These are phyloP conservation scores for Quercus berberidifolia DNA, from an alignment of 306 rosid species.

Conservation along the genomic window DNA sequence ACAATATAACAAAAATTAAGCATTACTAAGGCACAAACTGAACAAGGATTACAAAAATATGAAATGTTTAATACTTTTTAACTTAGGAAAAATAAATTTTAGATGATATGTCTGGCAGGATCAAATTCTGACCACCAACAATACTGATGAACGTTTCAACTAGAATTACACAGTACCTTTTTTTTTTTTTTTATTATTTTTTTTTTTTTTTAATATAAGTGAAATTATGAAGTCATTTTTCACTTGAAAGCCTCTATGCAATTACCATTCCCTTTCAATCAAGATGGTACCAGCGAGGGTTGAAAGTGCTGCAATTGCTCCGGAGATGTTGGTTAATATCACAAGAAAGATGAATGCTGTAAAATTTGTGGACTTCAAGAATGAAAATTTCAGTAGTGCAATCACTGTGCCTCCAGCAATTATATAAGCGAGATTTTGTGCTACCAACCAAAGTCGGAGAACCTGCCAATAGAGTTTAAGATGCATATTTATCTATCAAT, in stretches of 20 bases:
- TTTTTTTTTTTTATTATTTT: too few species aligned
- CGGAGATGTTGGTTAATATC: constrained; percentile 57
- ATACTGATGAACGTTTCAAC: background rate
- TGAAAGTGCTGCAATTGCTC: constrained; percentile 79
- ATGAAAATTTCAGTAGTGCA: constrained; percentile 44
- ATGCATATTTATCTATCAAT: background rate
- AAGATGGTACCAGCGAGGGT: constrained; percentile 86
- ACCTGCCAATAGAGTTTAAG: constrained; percentile 49
- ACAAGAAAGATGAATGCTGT: constrained; percentile 47
- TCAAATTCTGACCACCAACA: background rate
- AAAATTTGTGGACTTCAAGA: constrained; percentile 55
- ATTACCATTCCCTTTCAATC: constrained; percentile 95
- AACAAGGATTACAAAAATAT: background rate
- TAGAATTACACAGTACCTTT: background rate
- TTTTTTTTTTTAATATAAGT: background rate
- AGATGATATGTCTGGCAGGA: background rate
- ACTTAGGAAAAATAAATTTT: background rate
- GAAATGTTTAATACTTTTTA: background rate
- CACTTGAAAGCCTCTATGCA: background rate
- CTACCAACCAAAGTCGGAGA: constrained; percentile 71
- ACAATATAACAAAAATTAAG: background rate
- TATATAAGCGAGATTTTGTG: constrained; percentile 68
- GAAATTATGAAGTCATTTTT: background rate
- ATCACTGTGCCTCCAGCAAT: constrained; percentile 70
- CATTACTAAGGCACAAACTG: background rate